Conservation (phyloP, 768 basidiomycete genomes). For the Xerocomus brunneocitrinus region DNA sequence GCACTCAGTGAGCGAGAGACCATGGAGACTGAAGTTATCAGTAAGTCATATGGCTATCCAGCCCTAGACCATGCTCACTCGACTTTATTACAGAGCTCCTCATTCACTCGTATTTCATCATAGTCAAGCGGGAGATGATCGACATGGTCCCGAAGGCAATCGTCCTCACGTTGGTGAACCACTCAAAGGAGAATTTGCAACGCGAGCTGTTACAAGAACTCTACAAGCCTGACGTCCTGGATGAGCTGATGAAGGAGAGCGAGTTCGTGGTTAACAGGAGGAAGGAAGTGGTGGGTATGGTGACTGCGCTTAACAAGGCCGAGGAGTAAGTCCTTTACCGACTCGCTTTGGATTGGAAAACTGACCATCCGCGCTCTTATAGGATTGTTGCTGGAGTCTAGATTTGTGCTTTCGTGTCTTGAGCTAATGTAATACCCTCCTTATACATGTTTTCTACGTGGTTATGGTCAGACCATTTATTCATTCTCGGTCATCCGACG, state of each 20-base stretch:
- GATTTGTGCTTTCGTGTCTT: slow-evolving; percentile 11
- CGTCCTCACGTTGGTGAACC: slow-evolving; percentile 83
- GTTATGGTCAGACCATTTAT: slow-evolving; percentile 18
- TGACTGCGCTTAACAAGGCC: slow-evolving; percentile 91
- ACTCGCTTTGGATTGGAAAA: slow-evolving; percentile 1
- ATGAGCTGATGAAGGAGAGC: slow-evolving; percentile 92
- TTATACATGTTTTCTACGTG: slow-evolving; percentile 19
- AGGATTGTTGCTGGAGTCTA: slow-evolving; percentile 67
- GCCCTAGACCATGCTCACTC: neutral
- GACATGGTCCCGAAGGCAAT: slow-evolving; percentile 99
- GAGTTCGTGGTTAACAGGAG: slow-evolving; percentile 85
- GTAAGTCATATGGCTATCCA: slow-evolving; percentile 45
- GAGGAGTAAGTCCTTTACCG: slow-evolving; percentile 79
- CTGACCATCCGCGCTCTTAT: slow-evolving; percentile 8
- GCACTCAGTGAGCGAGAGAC: slow-evolving; percentile 92
- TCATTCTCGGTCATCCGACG: neutral
- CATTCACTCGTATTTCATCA: slow-evolving; percentile 96
- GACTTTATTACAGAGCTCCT: slow-evolving; percentile 63
- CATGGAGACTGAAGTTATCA: slow-evolving; percentile 99
- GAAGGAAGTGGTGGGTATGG: slow-evolving; percentile 93
- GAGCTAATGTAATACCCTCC: slow-evolving; percentile 31
- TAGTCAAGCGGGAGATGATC: slow-evolving; percentile 98
- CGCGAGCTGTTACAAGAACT: slow-evolving; percentile 91
- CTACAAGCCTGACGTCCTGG: slow-evolving; percentile 94
- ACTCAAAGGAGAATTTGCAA: slow-evolving; percentile 93